These are phyloP conservation scores for Apophysomyces sp. DNA, from an alignment of 371 early-diverging fungal genomes.

Conservation along the genomic window DNA sequence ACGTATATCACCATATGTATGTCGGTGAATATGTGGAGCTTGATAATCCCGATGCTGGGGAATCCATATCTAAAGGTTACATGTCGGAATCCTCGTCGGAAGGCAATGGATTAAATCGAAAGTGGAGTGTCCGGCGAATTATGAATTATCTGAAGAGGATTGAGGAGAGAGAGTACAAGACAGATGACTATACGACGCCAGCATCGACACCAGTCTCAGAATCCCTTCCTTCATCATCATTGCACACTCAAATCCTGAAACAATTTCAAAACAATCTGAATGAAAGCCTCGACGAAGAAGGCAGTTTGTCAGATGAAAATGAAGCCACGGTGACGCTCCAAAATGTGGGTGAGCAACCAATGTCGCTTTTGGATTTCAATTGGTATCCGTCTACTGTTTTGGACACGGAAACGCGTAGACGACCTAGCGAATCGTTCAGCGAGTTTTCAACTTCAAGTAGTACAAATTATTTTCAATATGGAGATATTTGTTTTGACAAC, in stretches of 20 bases:
- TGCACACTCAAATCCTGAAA: not conserved
- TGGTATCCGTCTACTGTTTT: slow-evolving; percentile 4
- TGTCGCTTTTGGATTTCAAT: slow-evolving; percentile 5
- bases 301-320: slow-evolving; percentile 27
- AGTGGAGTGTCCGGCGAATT: slow-evolving; percentile 40
- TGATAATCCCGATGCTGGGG: slow-evolving; percentile 2
- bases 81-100: slow-evolving; percentile 19
- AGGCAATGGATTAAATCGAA: slow-evolving; percentile 10
- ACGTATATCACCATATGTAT: slow-evolving; percentile 38
- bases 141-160: slow-evolving; percentile 42
- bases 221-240: not conserved
- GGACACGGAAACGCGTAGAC: not conserved
- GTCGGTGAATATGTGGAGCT: slow-evolving; percentile 5
- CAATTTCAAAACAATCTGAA: not conserved
- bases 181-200: not conserved
- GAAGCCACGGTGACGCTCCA: slow-evolving; percentile 31
- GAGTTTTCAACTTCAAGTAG: not conserved
- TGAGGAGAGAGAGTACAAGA: slow-evolving; percentile 18
- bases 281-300: slow-evolving; percentile 2
- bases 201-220: not conserved
- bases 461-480: not conserved
- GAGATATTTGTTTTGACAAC: not conserved
- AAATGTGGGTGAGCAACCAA: not conserved
- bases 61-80: slow-evolving; percentile 18
- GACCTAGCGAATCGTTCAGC: slow-evolving; percentile 5